These are phyloP conservation scores for Chlorophyllum brunneum DNA, from an alignment of 768 basidiomycete genomes.

Conservation along the genomic window DNA sequence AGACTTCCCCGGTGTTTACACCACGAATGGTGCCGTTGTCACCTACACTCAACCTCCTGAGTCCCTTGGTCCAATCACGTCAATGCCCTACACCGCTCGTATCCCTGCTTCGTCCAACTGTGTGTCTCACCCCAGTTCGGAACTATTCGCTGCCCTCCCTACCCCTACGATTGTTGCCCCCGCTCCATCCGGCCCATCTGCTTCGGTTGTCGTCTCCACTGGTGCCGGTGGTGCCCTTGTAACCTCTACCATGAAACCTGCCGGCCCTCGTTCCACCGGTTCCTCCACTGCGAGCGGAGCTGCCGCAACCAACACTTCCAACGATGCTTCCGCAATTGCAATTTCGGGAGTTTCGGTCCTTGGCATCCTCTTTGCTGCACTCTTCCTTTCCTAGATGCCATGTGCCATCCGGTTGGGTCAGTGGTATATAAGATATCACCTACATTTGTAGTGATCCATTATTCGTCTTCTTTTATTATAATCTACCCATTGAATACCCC, in stretches of 20 bases:
- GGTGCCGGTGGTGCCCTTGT: neutral
- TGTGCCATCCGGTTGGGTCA: no score
- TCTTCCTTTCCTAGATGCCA: constrained; percentile 19
- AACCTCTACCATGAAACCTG: neutral
- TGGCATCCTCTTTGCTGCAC: constrained; percentile 17
- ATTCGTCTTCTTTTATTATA: no score
- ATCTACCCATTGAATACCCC: no score
- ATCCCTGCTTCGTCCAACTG: constrained; percentile 38
- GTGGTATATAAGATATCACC: no score
- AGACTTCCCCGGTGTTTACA: constrained; percentile 52
- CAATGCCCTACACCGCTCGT: constrained; percentile 32
- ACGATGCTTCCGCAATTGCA: constrained; percentile 19
- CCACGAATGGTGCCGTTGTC: constrained; percentile 29
- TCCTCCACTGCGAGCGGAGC: constrained; percentile 2
- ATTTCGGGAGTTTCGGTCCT: constrained; percentile 20
- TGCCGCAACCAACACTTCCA: neutral
- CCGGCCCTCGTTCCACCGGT: no score
- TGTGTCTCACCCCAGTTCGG: constrained; percentile 23
- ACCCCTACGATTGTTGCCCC: constrained; percentile 1
- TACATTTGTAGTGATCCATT: no score
- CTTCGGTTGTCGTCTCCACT: neutral
- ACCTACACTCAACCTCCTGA: constrained; percentile 39
- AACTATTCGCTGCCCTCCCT: constrained; percentile 23
- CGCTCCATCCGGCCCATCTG: neutral
- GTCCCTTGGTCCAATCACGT: constrained; percentile 30